These are phyloP conservation scores for Elsinoe necatrix DNA, from an alignment of 2,329 filamentous ascomycete species.

Conservation along the genomic window DNA sequence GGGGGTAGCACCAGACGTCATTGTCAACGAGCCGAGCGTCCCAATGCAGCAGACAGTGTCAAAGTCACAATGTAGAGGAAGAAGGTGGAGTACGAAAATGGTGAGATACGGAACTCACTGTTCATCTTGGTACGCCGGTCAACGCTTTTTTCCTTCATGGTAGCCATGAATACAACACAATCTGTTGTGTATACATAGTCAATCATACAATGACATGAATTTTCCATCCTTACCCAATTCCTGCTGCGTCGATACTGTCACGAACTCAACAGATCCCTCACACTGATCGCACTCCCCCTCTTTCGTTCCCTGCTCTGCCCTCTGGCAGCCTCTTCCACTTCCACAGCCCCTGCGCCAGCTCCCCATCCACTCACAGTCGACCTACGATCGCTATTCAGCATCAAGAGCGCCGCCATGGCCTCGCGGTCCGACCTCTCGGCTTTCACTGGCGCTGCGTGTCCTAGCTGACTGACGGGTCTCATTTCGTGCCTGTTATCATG, in stretches of 20 bases:
- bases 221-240: neutral
- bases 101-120: no score
- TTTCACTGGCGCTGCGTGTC: neutral
- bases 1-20: no score
- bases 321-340: slow-evolving; percentile 16
- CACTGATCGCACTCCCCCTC: slow-evolving; percentile 37
- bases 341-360: slow-evolving; percentile 16
- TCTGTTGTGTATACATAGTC: neutral
- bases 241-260: slow-evolving; percentile 18
- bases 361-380: slow-evolving; percentile 30
- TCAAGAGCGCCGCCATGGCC: slow-evolving; percentile 75
- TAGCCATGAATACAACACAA: neutral
- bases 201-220: neutral
- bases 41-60: no score
- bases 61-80: no score
- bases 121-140: no score
- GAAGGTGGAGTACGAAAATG: no score
- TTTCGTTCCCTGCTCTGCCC: slow-evolving; percentile 18
- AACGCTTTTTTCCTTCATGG: neutral
- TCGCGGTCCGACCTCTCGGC: slow-evolving; percentile 51
- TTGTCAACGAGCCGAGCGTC: no score
- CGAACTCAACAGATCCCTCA: slow-evolving; percentile 37
- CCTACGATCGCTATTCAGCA: slow-evolving; percentile 74
- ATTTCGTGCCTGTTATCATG: neutral
- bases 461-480: slow-evolving; percentile 8